Base-by-base conservation (phyloP, 176 grass and related monocot species). In the Ananas comosus region DNA sequence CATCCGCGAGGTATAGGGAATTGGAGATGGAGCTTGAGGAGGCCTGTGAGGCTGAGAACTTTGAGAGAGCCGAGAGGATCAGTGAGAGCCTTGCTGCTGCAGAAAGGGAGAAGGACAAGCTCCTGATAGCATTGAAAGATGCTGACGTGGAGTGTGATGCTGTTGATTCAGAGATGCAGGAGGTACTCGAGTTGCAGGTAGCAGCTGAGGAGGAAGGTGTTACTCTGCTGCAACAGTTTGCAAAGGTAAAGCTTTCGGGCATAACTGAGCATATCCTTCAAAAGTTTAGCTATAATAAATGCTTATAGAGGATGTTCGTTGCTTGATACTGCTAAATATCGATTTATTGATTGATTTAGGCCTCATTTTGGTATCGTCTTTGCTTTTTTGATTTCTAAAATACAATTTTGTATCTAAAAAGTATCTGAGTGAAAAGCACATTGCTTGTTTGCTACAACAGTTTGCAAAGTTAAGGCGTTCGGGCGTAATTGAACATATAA, bases 21-120 rank as follows among this genome's bases (percentile, higher is more conserved):
- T 49, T 99, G 77, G 94, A 99, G 75, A 93, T 63, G 68, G 87
- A 99, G 77, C 65, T 99, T 27, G 89, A 99, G 84, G 81, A 84
- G 82, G 89, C 87, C 16, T 99, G 94, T 2, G 94, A 99, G 69
- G 61, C 89, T 0, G 94, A 99, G 68, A 89, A 91, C 64, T 93
- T 99, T 18, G 94, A 99, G 72, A 92, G 33, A 25, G 94, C 94
- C 1, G 94, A 99, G 82, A 83, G 56, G 69, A 87, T 99, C 74
- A 93, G 89, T 0, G 75, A 93, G 29, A 80, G 79, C 4, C 82
- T 99, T 12, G 87, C 75, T 0, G 71, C 74, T 0, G 42, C 86
- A 16, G 94, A 99, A 78, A 83, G 81, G 77, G 89, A 88, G 11
- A 99, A 91, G 50, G 79, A 78, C 68, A 50, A 29, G n/a, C 71